phyloP scores from a whole-genome alignment of 306 rosid species.

The Quercus agrifolia region DNA sequence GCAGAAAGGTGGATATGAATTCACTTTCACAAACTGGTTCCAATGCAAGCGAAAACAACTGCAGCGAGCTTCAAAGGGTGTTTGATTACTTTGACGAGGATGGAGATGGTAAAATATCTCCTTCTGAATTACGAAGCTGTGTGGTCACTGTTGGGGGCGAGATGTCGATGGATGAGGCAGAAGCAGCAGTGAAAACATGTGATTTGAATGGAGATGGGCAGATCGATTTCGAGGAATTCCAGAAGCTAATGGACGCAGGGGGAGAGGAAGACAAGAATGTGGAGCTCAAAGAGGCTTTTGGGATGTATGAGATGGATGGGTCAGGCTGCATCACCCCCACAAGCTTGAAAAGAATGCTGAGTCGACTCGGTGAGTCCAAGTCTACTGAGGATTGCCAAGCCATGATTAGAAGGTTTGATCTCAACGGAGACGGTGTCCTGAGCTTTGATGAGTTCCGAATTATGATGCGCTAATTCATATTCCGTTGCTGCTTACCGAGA shows the following conservation, averaged over 20 bases:
- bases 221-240: conserved; percentile 29
- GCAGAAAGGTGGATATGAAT: background rate
- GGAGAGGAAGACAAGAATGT: conserved; percentile 21
- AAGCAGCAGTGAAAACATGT: conserved; percentile 12
- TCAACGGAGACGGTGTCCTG: conserved; percentile 39
- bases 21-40: background rate
- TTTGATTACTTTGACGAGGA: conserved; percentile 30
- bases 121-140: conserved; percentile 29
- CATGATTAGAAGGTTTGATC: conserved; percentile 27
- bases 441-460: conserved; percentile 29
- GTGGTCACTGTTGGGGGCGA: conserved; percentile 13
- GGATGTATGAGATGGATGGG: conserved; percentile 33
- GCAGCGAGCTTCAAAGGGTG: conserved; percentile 13
- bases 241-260: conserved; percentile 22
- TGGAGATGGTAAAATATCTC: conserved; percentile 40
- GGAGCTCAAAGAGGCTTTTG: conserved; percentile 28
- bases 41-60: background rate
- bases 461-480: conserved; percentile 20
- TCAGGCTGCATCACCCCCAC: conserved; percentile 23
- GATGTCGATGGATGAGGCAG: conserved; percentile 30
- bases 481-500: background rate
- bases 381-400: conserved; percentile 22
- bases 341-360: conserved; percentile 35
- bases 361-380: conserved; percentile 20
- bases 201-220: conserved; percentile 38